Conservation (phyloP, 805 yeast genomes). For the Tetrapisispora fleetii region DNA sequence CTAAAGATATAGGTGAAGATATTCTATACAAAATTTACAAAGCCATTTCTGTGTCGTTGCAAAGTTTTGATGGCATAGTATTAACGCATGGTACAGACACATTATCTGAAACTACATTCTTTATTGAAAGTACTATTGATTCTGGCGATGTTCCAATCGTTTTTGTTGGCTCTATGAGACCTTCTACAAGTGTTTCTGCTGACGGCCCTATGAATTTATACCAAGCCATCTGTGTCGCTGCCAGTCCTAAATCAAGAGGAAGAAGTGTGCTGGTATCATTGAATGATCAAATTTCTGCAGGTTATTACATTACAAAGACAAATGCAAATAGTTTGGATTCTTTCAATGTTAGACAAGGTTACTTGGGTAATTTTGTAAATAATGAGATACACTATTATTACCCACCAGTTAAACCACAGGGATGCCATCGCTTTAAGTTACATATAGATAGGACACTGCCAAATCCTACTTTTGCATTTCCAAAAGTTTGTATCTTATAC, state of each 20-base stretch:
- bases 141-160: constrained; percentile 48
- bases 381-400: constrained; percentile 55
- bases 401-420: constrained; percentile 52
- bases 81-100: constrained; percentile 69
- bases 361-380: constrained; percentile 59
- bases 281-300: constrained; percentile 60
- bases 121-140: constrained; percentile 41
- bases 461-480: constrained; percentile 11
- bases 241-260: constrained; percentile 39
- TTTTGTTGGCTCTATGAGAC: constrained; percentile 67
- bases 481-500: constrained; percentile 43
- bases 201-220: constrained; percentile 68
- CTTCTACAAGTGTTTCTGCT: constrained; percentile 57
- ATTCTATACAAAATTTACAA: constrained; percentile 38
- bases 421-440: constrained; percentile 35
- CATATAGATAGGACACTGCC: constrained; percentile 15
- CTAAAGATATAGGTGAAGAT: constrained; percentile 43
- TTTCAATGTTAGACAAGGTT: constrained; percentile 63
- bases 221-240: constrained; percentile 58
- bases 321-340: constrained; percentile 65
- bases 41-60: constrained; percentile 37
- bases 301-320: constrained; percentile 59
- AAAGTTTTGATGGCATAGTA: constrained; percentile 46
- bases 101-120: constrained; percentile 57
- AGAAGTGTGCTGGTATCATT: constrained; percentile 57